Percentiles rank a stretch among this genome's conserved stretches.
These are phyloP conservation scores for Maudiozyma bulderi DNA, from an alignment of 805 yeast genomes.

Conservation along the genomic window DNA sequence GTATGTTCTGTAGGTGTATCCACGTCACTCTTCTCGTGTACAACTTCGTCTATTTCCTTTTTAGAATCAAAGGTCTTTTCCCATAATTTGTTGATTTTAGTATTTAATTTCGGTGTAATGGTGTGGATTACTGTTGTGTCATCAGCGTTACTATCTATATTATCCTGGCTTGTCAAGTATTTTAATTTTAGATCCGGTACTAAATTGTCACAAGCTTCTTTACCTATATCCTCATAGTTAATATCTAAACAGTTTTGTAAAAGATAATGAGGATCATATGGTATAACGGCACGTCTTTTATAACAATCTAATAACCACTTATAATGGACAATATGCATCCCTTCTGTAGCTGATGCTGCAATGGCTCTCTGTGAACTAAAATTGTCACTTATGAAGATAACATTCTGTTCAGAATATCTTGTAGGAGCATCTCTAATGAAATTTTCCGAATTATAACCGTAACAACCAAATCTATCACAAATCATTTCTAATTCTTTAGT, in stretches of 20 bases:
- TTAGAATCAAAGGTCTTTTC: constrained; percentile 16
- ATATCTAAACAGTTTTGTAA: constrained; percentile 12
- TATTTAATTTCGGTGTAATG: constrained; percentile 18
- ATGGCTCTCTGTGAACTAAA: constrained; percentile 21
- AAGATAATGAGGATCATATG: constrained; percentile 29
- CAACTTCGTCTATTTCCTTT: too few species aligned
- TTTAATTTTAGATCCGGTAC: not conserved
- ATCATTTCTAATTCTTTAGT: constrained; percentile 9
- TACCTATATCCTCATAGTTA: constrained; percentile 26
- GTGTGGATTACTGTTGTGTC: not conserved
- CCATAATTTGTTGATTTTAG: constrained; percentile 25
- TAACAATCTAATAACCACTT: constrained; percentile 37
- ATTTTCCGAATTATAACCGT: constrained; percentile 10
- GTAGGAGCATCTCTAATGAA: constrained; percentile 11
- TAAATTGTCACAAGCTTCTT: constrained; percentile 26
- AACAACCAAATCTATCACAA: constrained; percentile 10
- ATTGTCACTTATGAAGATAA: constrained; percentile 24
- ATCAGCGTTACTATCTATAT: not conserved
- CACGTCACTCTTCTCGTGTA: too few species aligned
- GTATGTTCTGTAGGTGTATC: too few species aligned
- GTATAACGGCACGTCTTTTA: constrained; percentile 33
- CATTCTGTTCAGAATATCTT: constrained; percentile 2
- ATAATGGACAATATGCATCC: constrained; percentile 33
- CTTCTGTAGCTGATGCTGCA: constrained; percentile 32
- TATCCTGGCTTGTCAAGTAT: not conserved